Percentiles rank a stretch among this genome's conserved stretches.
Conservation (phyloP, 2,329 filamentous ascomycete species). For the Aspergillus amoenus region DNA sequence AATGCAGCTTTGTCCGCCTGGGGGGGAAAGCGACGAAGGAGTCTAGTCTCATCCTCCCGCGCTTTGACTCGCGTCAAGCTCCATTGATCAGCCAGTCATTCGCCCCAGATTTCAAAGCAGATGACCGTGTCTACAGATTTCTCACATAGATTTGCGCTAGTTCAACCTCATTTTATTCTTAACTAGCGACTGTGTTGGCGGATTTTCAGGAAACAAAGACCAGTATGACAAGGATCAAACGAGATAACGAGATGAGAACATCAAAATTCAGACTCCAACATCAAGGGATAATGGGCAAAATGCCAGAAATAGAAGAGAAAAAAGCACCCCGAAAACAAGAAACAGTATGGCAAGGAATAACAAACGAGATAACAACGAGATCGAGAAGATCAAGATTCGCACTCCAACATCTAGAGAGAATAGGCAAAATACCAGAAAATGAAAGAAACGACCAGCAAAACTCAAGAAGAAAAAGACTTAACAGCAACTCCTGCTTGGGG, state of each 20-base stretch:
- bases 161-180: background rate
- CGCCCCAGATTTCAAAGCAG: slow-evolving; percentile 2
- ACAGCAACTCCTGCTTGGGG: background rate
- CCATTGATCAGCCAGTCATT: background rate
- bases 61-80: background rate
- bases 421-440: background rate
- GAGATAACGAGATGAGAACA: background rate
- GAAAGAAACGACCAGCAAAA: background rate
- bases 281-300: background rate
- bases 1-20: background rate
- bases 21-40: background rate
- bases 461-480: background rate
- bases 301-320: background rate
- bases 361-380: background rate
- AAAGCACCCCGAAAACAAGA: background rate
- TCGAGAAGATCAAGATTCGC: background rate
- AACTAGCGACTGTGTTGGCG: background rate
- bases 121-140: background rate
- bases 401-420: background rate
- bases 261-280: background rate
- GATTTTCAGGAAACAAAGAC: background rate
- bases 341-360: background rate
- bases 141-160: background rate
- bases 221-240: background rate
- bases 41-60: background rate